These are phyloP conservation scores for Priceomyces carsonii DNA, from an alignment of 805 yeast genomes.

Conservation along the genomic window DNA sequence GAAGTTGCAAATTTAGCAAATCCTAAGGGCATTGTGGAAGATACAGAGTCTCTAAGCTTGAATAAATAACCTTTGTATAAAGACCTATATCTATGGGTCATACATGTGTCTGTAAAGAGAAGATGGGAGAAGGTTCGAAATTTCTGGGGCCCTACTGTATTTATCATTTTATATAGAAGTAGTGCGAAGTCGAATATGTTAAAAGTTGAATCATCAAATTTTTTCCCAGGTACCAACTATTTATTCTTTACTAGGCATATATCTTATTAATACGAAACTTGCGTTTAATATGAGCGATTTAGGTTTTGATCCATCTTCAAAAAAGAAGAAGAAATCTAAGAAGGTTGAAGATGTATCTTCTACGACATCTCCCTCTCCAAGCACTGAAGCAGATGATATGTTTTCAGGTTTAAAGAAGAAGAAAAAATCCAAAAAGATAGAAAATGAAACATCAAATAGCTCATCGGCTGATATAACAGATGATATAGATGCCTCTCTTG, in stretches of 20 bases:
- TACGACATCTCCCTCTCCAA: constrained; percentile 28
- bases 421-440: constrained; percentile 63
- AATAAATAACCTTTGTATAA: constrained; percentile 4
- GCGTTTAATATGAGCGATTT: constrained; percentile 42
- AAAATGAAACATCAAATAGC: constrained; percentile 23
- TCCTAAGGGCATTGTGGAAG: constrained; percentile 33
- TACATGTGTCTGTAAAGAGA: no score
- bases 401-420: constrained; percentile 75
- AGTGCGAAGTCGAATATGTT: no score
- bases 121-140: no score
- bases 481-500: constrained; percentile 37
- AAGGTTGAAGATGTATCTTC: constrained; percentile 30
- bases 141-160: no score
- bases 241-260: constrained; percentile 2
- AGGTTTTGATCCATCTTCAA: constrained; percentile 74
- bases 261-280: constrained; percentile 3
- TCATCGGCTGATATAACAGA: constrained; percentile 26
- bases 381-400: constrained; percentile 52
- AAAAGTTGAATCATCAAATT: constrained; percentile 3
- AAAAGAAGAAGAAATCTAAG: constrained; percentile 74
- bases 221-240: no score
- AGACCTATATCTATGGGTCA: background rate
- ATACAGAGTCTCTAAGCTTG: constrained; percentile 28
- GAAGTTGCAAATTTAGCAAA: constrained; percentile 28
- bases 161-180: no score